These are phyloP conservation scores for Scortechinia acanthostroma DNA, from an alignment of 2,329 filamentous ascomycete genomes.

Conservation along the genomic window DNA sequence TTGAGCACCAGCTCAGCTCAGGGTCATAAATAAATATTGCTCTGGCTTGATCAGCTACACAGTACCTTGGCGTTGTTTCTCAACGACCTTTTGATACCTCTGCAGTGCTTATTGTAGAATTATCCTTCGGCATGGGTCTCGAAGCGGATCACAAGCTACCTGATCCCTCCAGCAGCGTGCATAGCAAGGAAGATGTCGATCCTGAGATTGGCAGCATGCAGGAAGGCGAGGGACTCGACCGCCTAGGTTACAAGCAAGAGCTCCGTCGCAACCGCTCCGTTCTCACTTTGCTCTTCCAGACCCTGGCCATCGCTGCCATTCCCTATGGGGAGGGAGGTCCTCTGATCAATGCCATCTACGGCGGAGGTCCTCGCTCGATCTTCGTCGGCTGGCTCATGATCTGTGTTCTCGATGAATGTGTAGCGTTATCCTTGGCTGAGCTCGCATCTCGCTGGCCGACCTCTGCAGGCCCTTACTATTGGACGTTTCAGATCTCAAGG, in stretches of 20 bases:
- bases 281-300: constrained; percentile 52
- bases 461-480: constrained; percentile 42
- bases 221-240: too few relatives aligned
- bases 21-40: too few relatives aligned
- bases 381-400: constrained; percentile 49
- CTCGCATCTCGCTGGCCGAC: constrained; percentile 42
- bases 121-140: too few relatives aligned
- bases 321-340: constrained; percentile 38
- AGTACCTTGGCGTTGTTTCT: too few relatives aligned
- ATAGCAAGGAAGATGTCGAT: too few relatives aligned
- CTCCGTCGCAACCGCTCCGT: constrained; percentile 50
- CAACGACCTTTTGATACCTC: too few relatives aligned
- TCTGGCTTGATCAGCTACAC: too few relatives aligned
- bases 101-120: too few relatives aligned
- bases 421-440: constrained; percentile 40
- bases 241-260: constrained; percentile 48
- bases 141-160: too few relatives aligned
- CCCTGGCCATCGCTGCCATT: constrained; percentile 51
- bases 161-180: too few relatives aligned
- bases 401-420: constrained; percentile 39
- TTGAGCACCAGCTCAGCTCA: too few relatives aligned
- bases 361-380: constrained; percentile 39
- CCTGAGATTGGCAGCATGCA: too few relatives aligned
- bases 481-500: constrained; percentile 38
- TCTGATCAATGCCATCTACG: constrained; percentile 25